Percentiles rank a stretch among this genome's conserved stretches.
These are phyloP conservation scores for Candida schatavii DNA, from an alignment of 805 yeast genomes.

Conservation along the genomic window DNA sequence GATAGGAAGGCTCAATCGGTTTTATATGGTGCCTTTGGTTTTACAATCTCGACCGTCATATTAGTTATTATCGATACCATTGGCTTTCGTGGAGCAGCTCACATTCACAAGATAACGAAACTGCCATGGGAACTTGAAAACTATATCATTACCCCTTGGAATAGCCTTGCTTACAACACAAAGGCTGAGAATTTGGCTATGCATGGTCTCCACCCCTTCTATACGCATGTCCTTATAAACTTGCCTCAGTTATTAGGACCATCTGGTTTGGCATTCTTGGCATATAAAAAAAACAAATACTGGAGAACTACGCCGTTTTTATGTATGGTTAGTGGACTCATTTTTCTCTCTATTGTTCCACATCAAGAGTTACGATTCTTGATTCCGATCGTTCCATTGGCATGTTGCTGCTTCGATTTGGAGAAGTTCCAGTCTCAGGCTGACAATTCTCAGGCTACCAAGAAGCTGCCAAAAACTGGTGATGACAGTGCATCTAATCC, in stretches of 20 bases:
- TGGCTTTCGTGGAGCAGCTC: constrained; percentile 21
- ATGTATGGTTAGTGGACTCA: constrained; percentile 60
- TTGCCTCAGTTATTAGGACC: constrained; percentile 87
- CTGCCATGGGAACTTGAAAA: constrained; percentile 16
- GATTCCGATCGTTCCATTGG: constrained; percentile 71
- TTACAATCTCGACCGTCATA: constrained; percentile 26
- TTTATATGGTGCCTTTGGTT: constrained; percentile 26
- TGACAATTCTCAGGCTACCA: background rate
- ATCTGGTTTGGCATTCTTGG: constrained; percentile 45
- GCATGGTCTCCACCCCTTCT: constrained; percentile 84
- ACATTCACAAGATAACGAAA: constrained; percentile 1
- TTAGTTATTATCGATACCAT: constrained; percentile 57
- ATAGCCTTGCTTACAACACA: constrained; percentile 72
- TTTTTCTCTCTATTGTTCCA: constrained; percentile 65
- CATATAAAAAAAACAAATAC: constrained; percentile 36
- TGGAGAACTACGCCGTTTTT: constrained; percentile 54
- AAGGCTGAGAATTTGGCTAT: constrained; percentile 52
- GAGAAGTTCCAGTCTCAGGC: constrained; percentile 16
- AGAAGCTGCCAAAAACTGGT: background rate
- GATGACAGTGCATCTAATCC: background rate
- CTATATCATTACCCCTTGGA: constrained; percentile 67
- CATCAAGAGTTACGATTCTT: constrained; percentile 95
- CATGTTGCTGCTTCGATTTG: constrained; percentile 56
- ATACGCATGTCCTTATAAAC: constrained; percentile 71
- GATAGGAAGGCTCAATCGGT: constrained; percentile 32